A percentile compares a stretch with the other conserved stretches of the same genome.
Conservation (phyloP, 176 grass and related monocot species). For the Oryza longistaminata region DNA sequence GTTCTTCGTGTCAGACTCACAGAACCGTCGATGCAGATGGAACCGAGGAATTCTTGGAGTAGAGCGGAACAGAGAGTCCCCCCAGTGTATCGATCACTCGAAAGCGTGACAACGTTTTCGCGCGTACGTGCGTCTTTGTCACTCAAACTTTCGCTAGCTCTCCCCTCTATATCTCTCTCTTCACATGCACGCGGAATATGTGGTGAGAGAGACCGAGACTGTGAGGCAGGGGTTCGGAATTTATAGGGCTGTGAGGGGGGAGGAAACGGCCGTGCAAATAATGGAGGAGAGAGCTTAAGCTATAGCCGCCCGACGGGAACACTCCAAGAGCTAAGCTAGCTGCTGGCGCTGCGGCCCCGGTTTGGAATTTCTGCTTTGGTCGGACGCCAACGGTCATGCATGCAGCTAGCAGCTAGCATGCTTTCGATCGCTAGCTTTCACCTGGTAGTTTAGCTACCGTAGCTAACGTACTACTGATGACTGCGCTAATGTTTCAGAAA, state of each 20-base stretch:
- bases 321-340: slow-evolving; percentile 28
- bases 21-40: not conserved
- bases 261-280: slow-evolving; percentile 11
- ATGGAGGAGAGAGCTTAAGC: slow-evolving; percentile 19
- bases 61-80: not conserved
- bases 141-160: no score
- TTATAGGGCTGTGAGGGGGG: slow-evolving; percentile 29
- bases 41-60: not conserved
- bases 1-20: not conserved
- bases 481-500: not conserved
- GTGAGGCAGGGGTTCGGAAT: slow-evolving; percentile 11
- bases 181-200: slow-evolving; percentile 39
- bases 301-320: not conserved
- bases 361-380: slow-evolving; percentile 38
- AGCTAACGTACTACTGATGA: not conserved
- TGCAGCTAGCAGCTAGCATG: no score
- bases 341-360: no score
- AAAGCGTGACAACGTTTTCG: not conserved
- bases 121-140: no score
- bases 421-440: slow-evolving; percentile 1
- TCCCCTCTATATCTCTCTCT: slow-evolving; percentile 5
- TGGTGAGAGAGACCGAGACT: not conserved
- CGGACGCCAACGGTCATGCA: slow-evolving; percentile 53
- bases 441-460: not conserved
- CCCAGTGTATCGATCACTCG: not conserved